Percentiles rank a stretch among this genome's conserved stretches.
Conservation (phyloP, 2,329 filamentous ascomycete genomes). For the Helotiales sp. region DNA sequence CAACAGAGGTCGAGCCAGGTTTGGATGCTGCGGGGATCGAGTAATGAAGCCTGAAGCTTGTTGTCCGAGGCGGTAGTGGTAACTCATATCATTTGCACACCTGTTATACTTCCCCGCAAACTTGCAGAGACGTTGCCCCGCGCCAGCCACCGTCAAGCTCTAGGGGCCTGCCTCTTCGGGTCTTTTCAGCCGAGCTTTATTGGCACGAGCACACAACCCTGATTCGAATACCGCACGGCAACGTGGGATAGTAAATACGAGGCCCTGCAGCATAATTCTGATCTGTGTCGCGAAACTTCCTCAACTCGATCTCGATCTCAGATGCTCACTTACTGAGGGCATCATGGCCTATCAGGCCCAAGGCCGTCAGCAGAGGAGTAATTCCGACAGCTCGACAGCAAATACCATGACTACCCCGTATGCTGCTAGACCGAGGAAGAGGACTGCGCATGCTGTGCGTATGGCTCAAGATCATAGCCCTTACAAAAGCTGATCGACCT, state of each 20-base stretch:
- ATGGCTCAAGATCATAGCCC: neutral
- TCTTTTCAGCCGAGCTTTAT: neutral
- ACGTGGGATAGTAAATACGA: neutral
- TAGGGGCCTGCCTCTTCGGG: neutral
- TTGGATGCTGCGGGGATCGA: no score
- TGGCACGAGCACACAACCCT: neutral
- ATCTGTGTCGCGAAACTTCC: neutral
- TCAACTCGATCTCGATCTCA: neutral
- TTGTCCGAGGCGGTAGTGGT: no score
- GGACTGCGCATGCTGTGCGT: slow-evolving; percentile 24
- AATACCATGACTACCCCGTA: slow-evolving; percentile 19
- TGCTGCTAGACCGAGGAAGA: slow-evolving; percentile 19
- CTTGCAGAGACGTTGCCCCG: neutral
- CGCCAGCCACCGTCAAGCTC: neutral
- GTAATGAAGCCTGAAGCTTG: no score
- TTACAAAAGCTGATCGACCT: neutral
- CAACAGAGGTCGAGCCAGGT: no score
- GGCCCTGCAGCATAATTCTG: neutral
- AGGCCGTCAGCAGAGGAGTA: slow-evolving; percentile 16
- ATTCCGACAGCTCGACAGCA: slow-evolving; percentile 20
- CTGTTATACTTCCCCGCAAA: neutral
- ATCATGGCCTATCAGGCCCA: slow-evolving; percentile 10
- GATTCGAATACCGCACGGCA: neutral
- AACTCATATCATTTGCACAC: no score
- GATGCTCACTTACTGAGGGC: neutral